These are phyloP conservation scores for Cercospora sojina DNA, from an alignment of 2,329 filamentous ascomycete species.

Conservation along the genomic window DNA sequence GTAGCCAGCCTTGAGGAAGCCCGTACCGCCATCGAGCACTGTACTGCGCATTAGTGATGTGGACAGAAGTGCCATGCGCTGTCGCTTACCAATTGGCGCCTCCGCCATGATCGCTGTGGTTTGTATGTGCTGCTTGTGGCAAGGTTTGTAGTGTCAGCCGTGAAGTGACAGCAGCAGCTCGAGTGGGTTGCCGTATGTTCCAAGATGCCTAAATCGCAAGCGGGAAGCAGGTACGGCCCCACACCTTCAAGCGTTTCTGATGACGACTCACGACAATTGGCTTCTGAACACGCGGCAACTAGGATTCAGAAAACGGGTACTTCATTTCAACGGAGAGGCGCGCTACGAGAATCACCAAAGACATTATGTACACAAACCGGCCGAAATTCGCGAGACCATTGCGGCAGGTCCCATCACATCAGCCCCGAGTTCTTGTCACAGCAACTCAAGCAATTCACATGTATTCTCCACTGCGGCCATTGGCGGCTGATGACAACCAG, in stretches of 20 bases:
- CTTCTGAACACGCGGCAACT: not conserved
- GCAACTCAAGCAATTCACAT: constrained; percentile 28
- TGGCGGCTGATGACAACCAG: constrained; percentile 17
- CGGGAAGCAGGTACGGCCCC: constrained; percentile 7
- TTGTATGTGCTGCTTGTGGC: not conserved
- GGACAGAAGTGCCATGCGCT: constrained; percentile 5
- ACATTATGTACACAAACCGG: constrained; percentile 33
- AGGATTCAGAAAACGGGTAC: not conserved
- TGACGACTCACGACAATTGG: not conserved
- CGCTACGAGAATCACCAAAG: constrained; percentile 30
- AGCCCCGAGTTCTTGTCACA: not conserved
- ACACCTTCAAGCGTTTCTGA: constrained; percentile 6
- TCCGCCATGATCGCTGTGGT: constrained; percentile 45
- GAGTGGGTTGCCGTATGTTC: not conserved
- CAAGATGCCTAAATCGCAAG: constrained; percentile 8
- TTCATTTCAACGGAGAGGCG: constrained; percentile 16
- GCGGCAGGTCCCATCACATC: constrained; percentile 6
- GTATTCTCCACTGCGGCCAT: constrained; percentile 18
- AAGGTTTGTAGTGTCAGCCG: not conserved
- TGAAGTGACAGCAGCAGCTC: not conserved
- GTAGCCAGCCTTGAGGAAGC: constrained; percentile 99
- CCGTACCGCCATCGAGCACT: constrained; percentile 99
- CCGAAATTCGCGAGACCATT: not conserved
- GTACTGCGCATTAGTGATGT: constrained; percentile 26
- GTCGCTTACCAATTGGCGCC: constrained; percentile 49